Conservation (phyloP, 169 alveolate species). For the Eimeria mitis region DNA sequence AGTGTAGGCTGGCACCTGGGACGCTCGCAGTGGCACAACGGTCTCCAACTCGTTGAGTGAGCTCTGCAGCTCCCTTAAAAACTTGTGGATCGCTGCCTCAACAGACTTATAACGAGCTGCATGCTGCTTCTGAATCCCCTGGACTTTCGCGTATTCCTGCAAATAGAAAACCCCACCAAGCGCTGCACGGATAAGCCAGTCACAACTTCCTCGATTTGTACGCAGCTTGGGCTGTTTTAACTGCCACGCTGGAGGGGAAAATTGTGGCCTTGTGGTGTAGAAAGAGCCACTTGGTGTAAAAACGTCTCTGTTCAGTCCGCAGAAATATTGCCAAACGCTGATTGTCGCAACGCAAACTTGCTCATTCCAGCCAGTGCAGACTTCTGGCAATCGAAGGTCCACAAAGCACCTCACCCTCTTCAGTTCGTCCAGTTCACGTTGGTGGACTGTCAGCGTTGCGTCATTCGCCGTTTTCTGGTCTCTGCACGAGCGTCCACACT, state of each 20-base stretch:
- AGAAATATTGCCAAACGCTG: not conserved
- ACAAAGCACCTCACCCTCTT: slow-evolving; percentile 12
- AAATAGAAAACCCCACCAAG: not conserved
- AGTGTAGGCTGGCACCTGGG: slow-evolving; percentile 38
- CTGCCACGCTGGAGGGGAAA: not conserved
- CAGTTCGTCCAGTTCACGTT: slow-evolving; percentile 48
- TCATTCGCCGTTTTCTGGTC: slow-evolving; percentile 46
- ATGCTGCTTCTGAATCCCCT: slow-evolving; percentile 40
- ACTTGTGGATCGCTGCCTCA: slow-evolving; percentile 56
- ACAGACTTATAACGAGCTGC: slow-evolving; percentile 48
- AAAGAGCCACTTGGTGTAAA: not conserved
- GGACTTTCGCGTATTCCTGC: slow-evolving; percentile 57
- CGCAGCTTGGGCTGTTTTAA: not conserved
- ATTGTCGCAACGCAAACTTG: not conserved
- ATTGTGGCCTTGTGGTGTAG: not conserved
- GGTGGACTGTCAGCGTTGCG: not conserved
- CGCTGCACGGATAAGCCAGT: not conserved
- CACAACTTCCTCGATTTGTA: not conserved
- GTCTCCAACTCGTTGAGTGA: slow-evolving; percentile 54
- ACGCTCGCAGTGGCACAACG: slow-evolving; percentile 46
- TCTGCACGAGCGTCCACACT: not conserved
- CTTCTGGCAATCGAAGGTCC: not conserved
- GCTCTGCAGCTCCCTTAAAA: slow-evolving; percentile 46
- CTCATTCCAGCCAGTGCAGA: not conserved
- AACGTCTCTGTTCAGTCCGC: not conserved